Percentiles rank a stretch among this genome's conserved stretches.
These are phyloP conservation scores for Marchantia polymorpha DNA, from an alignment of 225 moss, liverwort and hornwort species.

Conservation along the genomic window DNA sequence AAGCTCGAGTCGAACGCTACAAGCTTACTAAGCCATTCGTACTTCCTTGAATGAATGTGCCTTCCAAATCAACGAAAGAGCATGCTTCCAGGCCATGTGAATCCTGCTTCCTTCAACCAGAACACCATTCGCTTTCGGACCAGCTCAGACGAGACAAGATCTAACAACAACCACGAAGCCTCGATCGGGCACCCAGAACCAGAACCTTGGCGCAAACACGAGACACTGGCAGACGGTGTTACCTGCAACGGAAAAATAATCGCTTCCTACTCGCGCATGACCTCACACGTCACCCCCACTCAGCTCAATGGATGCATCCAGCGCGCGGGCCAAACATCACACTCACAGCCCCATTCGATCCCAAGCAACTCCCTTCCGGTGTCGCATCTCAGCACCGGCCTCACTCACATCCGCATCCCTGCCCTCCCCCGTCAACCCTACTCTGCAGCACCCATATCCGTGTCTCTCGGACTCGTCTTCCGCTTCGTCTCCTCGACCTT, in stretches of 20 bases:
- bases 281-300: slow-evolving; percentile 22
- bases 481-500: neutral
- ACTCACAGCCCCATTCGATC: slow-evolving; percentile 1
- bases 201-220: neutral
- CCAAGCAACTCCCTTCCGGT: neutral
- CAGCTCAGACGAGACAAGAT: slow-evolving; percentile 4
- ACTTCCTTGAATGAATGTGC: neutral
- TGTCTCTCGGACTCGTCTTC: too few species aligned
- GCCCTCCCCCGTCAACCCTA: neutral
- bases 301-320: neutral
- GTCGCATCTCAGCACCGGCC: neutral
- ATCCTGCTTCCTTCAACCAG: neutral
- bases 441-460: neutral
- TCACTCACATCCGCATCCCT: neutral
- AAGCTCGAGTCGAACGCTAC: neutral
- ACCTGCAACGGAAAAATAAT: slow-evolving; percentile 14
- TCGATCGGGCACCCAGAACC: neutral
- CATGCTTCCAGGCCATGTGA: neutral
- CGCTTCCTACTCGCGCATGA: slow-evolving; percentile 27
- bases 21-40: too few species aligned
- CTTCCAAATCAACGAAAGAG: neutral
- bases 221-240: slow-evolving; percentile 5
- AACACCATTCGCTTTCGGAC: neutral
- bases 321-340: neutral
- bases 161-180: neutral